Evolutionary conservation across 2,329 filamentous ascomycete species (phyloP), one percentile per base, ranked within the genome.

Genomic region (Aspergillus melleus): DNA sequence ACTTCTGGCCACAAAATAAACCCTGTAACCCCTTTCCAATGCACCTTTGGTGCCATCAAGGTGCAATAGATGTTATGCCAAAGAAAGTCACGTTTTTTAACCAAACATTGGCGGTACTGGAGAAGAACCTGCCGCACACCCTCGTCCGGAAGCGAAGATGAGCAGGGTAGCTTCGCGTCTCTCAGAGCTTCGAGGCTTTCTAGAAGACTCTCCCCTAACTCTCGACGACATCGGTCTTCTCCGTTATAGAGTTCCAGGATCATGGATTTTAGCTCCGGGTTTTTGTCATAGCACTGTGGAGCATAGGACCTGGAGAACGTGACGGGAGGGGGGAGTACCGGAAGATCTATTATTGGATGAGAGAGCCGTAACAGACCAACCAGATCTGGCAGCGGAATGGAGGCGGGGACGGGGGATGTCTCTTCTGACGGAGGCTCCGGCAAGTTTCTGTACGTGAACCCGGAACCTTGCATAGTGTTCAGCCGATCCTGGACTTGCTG

Each of bases 121-220:
- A 24, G 22, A 24, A 24, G 30, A 32, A 32, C 30, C 30, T 32
- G 30, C 30, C 30, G 30, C 30, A 32, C 30, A 32, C 19, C 55
- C 55, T 20, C 49, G 30, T 58, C 55, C 5, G 52, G 55, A 24
- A 61, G 46, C 47, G 46, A 42, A n/a, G 30, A 26, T 49, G 49
- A 49, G 39, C 32, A 53, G 24, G 46, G 51, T 42, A 52, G 29
- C 11, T 55, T 5, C 6, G 24, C 22, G 19, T 22, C 32, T 47
- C 50, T 44, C 6, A 61, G 20, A 53, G 55, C 47, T 32, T 58
- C 55, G 9, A 61, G 49, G 32, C 59, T 61, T 20, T 58, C 36
- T 32, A 22, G 29, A 39, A 61, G 55, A n/a, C 46, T 32, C 24
- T 50, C 32, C 16, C 44, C 51, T 52, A 53, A 46, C 24, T 57